A percentile compares a stretch with the other conserved stretches of the same genome.
Conservation (phyloP, 768 basidiomycete genomes). For the Gymnopilus dilepis region DNA sequence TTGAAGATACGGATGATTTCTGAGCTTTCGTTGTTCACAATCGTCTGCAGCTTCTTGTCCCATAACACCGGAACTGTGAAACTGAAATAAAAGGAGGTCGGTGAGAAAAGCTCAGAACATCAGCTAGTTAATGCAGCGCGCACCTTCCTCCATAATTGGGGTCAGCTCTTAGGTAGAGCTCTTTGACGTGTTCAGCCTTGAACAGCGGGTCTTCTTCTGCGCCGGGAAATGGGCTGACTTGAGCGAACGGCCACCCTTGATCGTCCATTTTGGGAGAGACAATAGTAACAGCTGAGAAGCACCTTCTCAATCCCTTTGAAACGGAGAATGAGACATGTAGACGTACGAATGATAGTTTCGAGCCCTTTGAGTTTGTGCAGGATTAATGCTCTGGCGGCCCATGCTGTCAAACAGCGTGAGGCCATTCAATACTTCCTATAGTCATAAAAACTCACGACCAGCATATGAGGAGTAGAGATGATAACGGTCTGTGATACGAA, state of each 20-base stretch:
- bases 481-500: conserved; percentile 68
- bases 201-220: conserved; percentile 78
- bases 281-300: conserved; percentile 51
- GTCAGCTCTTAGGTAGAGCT: conserved; percentile 81
- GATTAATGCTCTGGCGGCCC: conserved; percentile 93
- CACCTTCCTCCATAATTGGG: conserved; percentile 75
- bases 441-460: conserved; percentile 63
- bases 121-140: conserved; percentile 23
- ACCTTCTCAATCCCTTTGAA: neutral
- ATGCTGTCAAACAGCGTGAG: conserved; percentile 57
- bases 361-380: conserved; percentile 91
- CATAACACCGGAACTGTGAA: conserved; percentile 92
- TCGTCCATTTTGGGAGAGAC: conserved; percentile 88
- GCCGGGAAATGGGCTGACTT: conserved; percentile 66
- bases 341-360: conserved; percentile 80
- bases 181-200: conserved; percentile 72
- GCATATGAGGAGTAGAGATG: conserved; percentile 89
- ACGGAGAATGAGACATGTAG: neutral
- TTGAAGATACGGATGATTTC: conserved; percentile 97
- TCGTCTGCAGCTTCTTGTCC: conserved; percentile 86
- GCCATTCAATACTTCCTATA: neutral
- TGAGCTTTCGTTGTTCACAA: conserved; percentile 95
- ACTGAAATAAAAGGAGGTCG: conserved; percentile 38
- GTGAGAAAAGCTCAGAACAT: neutral
- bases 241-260: conserved; percentile 88